These are phyloP conservation scores for Penicillium sp. DNA, from an alignment of 2,329 filamentous ascomycete genomes.

Conservation along the genomic window DNA sequence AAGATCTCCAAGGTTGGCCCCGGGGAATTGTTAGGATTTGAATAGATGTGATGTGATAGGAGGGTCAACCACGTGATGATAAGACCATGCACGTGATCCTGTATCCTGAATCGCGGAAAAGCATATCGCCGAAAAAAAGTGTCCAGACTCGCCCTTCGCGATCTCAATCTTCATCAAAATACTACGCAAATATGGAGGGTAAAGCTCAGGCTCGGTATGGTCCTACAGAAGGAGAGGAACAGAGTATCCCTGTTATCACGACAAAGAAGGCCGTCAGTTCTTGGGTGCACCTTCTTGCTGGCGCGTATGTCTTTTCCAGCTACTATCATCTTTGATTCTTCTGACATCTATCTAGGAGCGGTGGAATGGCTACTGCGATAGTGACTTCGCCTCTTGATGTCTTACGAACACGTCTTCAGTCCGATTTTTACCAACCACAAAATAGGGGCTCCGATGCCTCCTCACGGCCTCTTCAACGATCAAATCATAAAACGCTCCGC, in stretches of 20 bases:
- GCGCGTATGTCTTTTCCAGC: constrained; percentile 33
- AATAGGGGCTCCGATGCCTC: constrained; percentile 48
- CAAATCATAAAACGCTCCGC: constrained; percentile 34
- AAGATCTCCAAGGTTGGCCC: neutral
- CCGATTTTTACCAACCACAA: constrained; percentile 80
- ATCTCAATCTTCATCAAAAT: neutral
- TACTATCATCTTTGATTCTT: constrained; percentile 1
- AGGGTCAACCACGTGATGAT: neutral
- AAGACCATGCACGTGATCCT: neutral
- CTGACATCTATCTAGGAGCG: constrained; percentile 38
- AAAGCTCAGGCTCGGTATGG: neutral
- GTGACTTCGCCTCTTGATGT: constrained; percentile 95
- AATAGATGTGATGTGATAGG: neutral
- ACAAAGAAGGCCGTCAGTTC: constrained; percentile 8
- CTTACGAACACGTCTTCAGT: constrained; percentile 94
- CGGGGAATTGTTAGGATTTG: neutral
- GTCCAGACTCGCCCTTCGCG: neutral
- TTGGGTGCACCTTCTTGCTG: constrained; percentile 35
- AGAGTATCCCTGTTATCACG: neutral
- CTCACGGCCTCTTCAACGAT: constrained; percentile 52
- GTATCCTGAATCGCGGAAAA: neutral
- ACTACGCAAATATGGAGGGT: neutral
- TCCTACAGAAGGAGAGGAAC: neutral
- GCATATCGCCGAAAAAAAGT: neutral
- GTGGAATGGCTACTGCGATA: constrained; percentile 84